Evolutionary conservation across 75 land plant species (phyloP), one percentile per base, ranked within the genome.

Genomic region (Adiantum capillusveneris): DNA sequence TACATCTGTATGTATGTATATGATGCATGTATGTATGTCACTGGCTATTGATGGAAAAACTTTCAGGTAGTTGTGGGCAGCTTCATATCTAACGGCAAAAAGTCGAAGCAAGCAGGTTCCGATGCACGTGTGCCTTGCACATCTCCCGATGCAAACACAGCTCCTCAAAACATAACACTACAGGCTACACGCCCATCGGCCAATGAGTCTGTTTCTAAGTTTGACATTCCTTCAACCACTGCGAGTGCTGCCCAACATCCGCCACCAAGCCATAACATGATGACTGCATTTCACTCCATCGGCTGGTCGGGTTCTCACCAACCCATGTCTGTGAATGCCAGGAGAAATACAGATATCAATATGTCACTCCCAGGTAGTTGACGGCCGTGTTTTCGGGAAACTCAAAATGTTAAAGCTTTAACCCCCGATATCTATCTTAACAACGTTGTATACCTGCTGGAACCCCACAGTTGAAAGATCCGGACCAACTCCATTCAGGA

Each of bases 41-140:
- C n/a, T n/a, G n/a, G n/a, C n/a, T n/a, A n/a, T n/a, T n/a, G n/a
- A n/a, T n/a, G n/a, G n/a, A n/a, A n/a, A n/a, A n/a, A n/a, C n/a
- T n/a, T n/a, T 18, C 71, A 90, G 96, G 75, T 90, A 37, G 77
- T 87, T 28, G 85, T 84, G 29, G 97, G 93, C 0, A 87, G 93
- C 73, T 90, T 90, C 70, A 70, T 87, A 50, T 71, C 81, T 19
- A 81, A 84, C 17, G 66, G 50, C 12, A 46, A 18, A 14, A 46
- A 46, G 18, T 46, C 50, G 17, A 46, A 34, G 37, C 37, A 34
- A 9, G 9, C 37, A 14, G 50, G 50, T 14, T 46, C 22, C 14
- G 50, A 46, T 46, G 50, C 22, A 46, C 12, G 12, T n/a, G 13
- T 18, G 2, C 3, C 22, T 2, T 2, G 22, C 14, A 2, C 2